Evolutionary conservation across 495 filamentous ascomycete genomes (phyloP).

Genomic region (Bryoglossum gracile): DNA sequence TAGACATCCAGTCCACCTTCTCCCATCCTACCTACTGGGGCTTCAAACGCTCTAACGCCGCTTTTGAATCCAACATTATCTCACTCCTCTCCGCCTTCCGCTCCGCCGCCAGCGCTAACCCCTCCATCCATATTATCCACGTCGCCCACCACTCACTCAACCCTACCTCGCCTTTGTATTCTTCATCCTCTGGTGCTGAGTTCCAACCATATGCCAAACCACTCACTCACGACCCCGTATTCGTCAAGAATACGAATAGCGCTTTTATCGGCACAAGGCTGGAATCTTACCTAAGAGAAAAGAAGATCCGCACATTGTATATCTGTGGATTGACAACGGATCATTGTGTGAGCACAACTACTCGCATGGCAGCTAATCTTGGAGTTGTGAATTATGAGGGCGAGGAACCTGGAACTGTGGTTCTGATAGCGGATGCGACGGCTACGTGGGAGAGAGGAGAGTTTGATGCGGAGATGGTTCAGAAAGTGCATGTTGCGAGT

Average conservation of each 20-base stretch:
- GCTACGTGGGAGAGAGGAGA: constrained; percentile 35
- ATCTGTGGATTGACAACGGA: constrained; percentile 42
- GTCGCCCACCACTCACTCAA: constrained; percentile 38
- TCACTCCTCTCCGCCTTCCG: constrained; percentile 38
- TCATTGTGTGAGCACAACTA: constrained; percentile 45
- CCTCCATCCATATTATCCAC: constrained; percentile 38
- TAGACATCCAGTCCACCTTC: constrained; percentile 52
- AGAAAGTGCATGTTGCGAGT: not conserved
- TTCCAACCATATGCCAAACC: constrained; percentile 37
- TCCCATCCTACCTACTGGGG: constrained; percentile 29
- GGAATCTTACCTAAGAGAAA: constrained; percentile 31
- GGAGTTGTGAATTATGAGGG: constrained; percentile 34
- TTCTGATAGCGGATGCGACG: constrained; percentile 41
- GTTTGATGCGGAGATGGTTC: not conserved
- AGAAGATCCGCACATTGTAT: constrained; percentile 31
- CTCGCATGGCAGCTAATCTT: constrained; percentile 43
- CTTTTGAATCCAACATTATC: constrained; percentile 37
- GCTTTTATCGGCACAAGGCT: constrained; percentile 42
- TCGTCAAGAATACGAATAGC: constrained; percentile 43
- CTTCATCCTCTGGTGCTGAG: constrained; percentile 25
- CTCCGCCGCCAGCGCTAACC: too few species aligned
- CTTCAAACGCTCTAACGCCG: constrained; percentile 36
- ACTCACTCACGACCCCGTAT: constrained; percentile 32
- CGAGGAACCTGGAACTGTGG: constrained; percentile 25
- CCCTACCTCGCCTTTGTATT: constrained; percentile 29